Evolutionary conservation across 2,329 filamentous ascomycete species (phyloP), one percentile per base, ranked within the genome.

Genomic region (Periconia sp.): DNA sequence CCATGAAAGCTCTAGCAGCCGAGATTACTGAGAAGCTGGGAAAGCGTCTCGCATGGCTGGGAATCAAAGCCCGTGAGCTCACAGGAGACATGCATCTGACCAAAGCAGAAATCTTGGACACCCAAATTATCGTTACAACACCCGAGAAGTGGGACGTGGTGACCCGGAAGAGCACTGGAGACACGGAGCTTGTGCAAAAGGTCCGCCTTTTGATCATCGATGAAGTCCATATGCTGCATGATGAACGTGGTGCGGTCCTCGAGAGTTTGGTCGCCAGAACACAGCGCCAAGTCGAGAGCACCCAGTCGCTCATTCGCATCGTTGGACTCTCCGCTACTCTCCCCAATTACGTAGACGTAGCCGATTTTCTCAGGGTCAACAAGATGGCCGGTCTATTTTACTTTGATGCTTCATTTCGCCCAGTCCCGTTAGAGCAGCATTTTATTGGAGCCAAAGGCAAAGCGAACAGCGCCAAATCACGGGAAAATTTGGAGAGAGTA

Each of bases 141-240:
- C 94, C 94, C 35, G 94, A 99, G 76, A 99, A 99, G 76, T 99
- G 95, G 95, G 94, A 99, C 72, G 94, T 99, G 1, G 91, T 99
- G 6, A 99, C 94, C 2, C 84, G 94, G 56, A 99, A 97, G 75
- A 95, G 93, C 52, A 97, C 92, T 1, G 94, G 95, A 15, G 94
- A 99, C 70, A 97, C 94, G 0, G 94, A 97, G 70, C 83, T 99
- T 2, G 95, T 99, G 14, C 94, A 99, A 66, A 99, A 99, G 72
- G 94, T 99, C 20, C 86, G 93, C 11, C 81, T 99, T 1, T 82
- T 99, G 55, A 97, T 99, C 66, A 97, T 99, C 58, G 94, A 99
- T 73, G 94, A 99, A 77, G 94, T 99, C 1, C 94, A 99, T 70
- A 99, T 99, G 95, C 87, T 99, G 65, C 95, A 99, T 67, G 94